These are phyloP conservation scores for Cadophora sp. DNA, from an alignment of 2,329 filamentous ascomycete species.

Conservation along the genomic window DNA sequence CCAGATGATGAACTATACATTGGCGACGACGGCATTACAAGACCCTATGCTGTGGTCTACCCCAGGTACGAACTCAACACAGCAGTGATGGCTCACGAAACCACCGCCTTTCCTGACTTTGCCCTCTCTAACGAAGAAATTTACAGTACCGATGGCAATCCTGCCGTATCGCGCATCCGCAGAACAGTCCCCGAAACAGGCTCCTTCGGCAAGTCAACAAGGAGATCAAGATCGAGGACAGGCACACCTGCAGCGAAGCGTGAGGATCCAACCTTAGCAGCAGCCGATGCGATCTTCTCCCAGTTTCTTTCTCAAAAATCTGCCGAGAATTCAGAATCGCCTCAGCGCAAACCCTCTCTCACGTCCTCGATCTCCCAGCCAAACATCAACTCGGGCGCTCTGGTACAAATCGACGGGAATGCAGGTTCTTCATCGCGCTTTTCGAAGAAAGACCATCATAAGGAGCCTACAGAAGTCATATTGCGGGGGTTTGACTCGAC, in stretches of 20 bases:
- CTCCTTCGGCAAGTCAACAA: slow-evolving; percentile 71
- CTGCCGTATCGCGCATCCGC: slow-evolving; percentile 56
- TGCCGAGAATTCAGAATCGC: slow-evolving; percentile 41
- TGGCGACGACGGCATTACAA: slow-evolving; percentile 68
- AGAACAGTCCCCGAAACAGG: slow-evolving; percentile 65
- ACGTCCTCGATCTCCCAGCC: slow-evolving; percentile 45
- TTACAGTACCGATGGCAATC: slow-evolving; percentile 59
- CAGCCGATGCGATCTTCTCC: slow-evolving; percentile 67
- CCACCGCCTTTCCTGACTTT: slow-evolving; percentile 10
- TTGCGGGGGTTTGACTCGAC: slow-evolving; percentile 78
- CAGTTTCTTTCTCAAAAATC: slow-evolving; percentile 59
- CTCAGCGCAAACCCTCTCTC: slow-evolving; percentile 44
- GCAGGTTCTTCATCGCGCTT: slow-evolving; percentile 37
- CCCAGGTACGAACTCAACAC: slow-evolving; percentile 57
- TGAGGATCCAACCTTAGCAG: slow-evolving; percentile 67
- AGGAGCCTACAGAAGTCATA: slow-evolving; percentile 78
- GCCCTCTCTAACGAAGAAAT: slow-evolving; percentile 27
- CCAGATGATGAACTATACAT: slow-evolving; percentile 72
- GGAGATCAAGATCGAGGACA: slow-evolving; percentile 67
- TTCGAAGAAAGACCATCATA: slow-evolving; percentile 57
- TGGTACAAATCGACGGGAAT: slow-evolving; percentile 41
- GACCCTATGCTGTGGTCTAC: slow-evolving; percentile 72
- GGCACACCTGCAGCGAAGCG: slow-evolving; percentile 57
- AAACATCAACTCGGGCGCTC: slow-evolving; percentile 46
- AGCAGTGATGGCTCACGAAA: slow-evolving; percentile 21